Conservation (phyloP, 2,329 filamentous ascomycete genomes). For the Sporothrix protearum region DNA sequence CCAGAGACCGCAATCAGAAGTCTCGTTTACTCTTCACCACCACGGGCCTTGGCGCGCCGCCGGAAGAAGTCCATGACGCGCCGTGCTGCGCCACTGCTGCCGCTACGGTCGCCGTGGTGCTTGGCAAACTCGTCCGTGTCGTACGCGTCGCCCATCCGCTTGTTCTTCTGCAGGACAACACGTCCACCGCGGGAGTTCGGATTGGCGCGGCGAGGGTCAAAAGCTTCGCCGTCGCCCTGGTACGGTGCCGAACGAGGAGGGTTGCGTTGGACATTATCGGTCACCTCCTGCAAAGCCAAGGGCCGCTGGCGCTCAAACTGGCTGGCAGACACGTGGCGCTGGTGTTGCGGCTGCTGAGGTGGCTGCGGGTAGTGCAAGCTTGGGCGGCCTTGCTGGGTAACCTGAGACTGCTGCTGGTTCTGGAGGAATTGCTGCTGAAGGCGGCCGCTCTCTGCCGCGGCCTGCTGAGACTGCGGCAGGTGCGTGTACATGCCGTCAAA, state of each 20-base stretch:
- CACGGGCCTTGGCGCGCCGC: slow-evolving; percentile 72
- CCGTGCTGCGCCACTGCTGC: slow-evolving; percentile 81
- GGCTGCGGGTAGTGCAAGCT: slow-evolving; percentile 21
- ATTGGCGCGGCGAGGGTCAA: slow-evolving; percentile 44
- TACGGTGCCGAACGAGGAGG: slow-evolving; percentile 45
- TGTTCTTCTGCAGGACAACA: slow-evolving; percentile 75
- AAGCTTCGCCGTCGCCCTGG: slow-evolving; percentile 42
- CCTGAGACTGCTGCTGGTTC: slow-evolving; percentile 31
- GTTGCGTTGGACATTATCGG: slow-evolving; percentile 43
- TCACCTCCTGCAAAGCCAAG: slow-evolving; percentile 35
- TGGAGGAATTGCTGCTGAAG: slow-evolving; percentile 29
- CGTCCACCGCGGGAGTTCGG: slow-evolving; percentile 35
- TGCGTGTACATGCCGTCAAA: slow-evolving; percentile 36
- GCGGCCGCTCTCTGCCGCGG: slow-evolving; percentile 32
- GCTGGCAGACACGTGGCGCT: slow-evolving; percentile 28
- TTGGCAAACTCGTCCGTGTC: slow-evolving; percentile 65
- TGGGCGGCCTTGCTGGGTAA: not conserved
- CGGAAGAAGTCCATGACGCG: slow-evolving; percentile 99
- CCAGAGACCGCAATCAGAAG: not conserved
- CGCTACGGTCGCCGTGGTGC: slow-evolving; percentile 59
- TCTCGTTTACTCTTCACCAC: slow-evolving; percentile 48
- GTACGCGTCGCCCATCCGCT: slow-evolving; percentile 85
- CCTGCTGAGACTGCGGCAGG: slow-evolving; percentile 32
- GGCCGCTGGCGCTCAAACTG: slow-evolving; percentile 19
- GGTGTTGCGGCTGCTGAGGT: slow-evolving; percentile 28